Conservation (phyloP, 305 asterid species). For the Vinca major region DNA sequence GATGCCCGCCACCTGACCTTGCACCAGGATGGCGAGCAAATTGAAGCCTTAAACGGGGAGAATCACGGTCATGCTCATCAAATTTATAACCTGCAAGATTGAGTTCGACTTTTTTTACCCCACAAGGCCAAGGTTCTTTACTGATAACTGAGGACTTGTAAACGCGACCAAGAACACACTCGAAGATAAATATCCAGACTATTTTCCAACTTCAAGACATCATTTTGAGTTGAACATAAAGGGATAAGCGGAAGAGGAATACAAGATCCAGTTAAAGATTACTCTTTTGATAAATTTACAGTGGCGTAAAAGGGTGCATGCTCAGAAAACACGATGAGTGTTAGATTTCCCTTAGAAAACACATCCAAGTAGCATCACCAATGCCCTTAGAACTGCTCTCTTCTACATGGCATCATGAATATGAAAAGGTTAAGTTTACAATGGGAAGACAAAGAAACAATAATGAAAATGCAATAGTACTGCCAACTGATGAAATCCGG, state of each 20-base stretch:
- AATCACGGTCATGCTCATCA: slow-evolving; percentile 75
- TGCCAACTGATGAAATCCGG: background rate
- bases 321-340: background rate
- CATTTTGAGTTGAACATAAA: background rate
- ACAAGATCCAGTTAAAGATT: background rate
- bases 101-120: slow-evolving; percentile 32
- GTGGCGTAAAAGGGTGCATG: background rate
- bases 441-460: background rate
- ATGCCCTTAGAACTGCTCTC: background rate
- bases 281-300: background rate
- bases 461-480: background rate
- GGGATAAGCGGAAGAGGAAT: background rate
- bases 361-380: background rate
- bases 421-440: no score
- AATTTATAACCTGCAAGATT: slow-evolving; percentile 80
- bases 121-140: slow-evolving; percentile 19
- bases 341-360: background rate
- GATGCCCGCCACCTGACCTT: slow-evolving; percentile 74
- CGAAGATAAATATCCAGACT: slow-evolving; percentile 1
- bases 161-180: slow-evolving; percentile 9
- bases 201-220: slow-evolving; percentile 1
- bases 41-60: slow-evolving; percentile 59
- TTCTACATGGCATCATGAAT: background rate
- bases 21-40: slow-evolving; percentile 86
- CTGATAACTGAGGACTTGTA: slow-evolving; percentile 22